phyloP scores from a whole-genome alignment of 1,284 basidiomycete species.

The Abortiporus biennis region DNA sequence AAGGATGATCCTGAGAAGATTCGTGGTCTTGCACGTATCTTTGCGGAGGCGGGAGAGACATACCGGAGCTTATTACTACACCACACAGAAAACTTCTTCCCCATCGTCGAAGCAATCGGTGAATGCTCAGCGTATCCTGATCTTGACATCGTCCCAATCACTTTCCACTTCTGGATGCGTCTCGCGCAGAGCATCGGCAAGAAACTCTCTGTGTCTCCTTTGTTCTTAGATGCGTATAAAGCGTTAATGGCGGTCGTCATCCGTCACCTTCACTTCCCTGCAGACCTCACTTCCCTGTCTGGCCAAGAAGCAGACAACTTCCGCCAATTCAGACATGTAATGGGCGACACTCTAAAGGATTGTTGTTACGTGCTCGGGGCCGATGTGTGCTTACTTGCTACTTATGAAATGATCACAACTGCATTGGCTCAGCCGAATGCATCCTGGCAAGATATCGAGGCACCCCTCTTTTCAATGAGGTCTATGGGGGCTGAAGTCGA shows the following conservation, averaged over 20 bases:
- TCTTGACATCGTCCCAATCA: conserved; percentile 96
- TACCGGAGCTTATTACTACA: conserved; percentile 88
- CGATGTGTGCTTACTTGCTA: conserved; percentile 75
- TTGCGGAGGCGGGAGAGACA: conserved; percentile 94
- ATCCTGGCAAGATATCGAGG: conserved; percentile 97
- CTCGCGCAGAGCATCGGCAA: conserved; percentile 81
- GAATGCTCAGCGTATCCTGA: conserved; percentile 91
- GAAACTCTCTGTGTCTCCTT: conserved; percentile 57
- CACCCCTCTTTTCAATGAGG: conserved; percentile 95
- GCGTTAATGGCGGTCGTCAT: conserved; percentile 86
- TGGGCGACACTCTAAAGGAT: conserved; percentile 99
- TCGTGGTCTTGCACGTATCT: conserved; percentile 86
- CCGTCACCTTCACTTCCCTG: conserved; percentile 88
- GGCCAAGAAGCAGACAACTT: conserved; percentile 93
- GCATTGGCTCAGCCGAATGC: conserved; percentile 57
- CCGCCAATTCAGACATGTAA: conserved; percentile 92
- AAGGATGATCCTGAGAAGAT: conserved; percentile 85
- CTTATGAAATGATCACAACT: conserved; percentile 76
- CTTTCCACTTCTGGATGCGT: conserved; percentile 98
- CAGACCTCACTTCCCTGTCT: conserved; percentile 57
- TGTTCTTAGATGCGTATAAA: conserved; percentile 80
- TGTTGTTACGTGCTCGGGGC: conserved; percentile 94
- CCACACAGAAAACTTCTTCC: conserved; percentile 87
- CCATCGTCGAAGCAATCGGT: conserved; percentile 93
- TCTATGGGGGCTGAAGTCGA: conserved; percentile 98